phyloP scores from a whole-genome alignment of 495 filamentous ascomycete species.

The Hyaloscypha variabilis region DNA sequence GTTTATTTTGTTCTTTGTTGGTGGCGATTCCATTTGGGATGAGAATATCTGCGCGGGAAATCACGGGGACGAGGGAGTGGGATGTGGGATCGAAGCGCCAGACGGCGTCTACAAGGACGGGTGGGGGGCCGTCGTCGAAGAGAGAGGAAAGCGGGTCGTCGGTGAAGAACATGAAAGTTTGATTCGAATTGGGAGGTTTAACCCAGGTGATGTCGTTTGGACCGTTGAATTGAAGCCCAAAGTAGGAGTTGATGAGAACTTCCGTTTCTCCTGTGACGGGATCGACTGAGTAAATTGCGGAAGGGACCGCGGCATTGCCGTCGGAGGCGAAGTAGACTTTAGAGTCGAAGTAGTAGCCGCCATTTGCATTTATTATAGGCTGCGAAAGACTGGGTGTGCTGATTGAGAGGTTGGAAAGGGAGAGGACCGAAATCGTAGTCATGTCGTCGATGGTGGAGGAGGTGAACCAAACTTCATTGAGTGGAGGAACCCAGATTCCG shows the following conservation, averaged over 20 bases:
- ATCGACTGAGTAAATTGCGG: not conserved
- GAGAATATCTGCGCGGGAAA: not conserved
- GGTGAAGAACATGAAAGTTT: constrained; percentile 6
- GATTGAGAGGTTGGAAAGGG: not conserved
- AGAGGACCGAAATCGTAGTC: not conserved
- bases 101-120: constrained; percentile 1
- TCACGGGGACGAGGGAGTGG: not conserved
- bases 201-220: constrained; percentile 1
- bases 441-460: not conserved
- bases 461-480: constrained; percentile 3
- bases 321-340: not conserved
- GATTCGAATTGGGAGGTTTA: not conserved
- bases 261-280: not conserved
- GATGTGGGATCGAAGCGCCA: not conserved
- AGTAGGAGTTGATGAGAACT: not conserved
- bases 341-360: not conserved
- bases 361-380: not conserved
- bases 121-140: not conserved
- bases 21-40: constrained; percentile 1
- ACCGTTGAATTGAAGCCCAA: not conserved
- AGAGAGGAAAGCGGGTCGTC: not conserved
- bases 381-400: not conserved
- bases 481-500: not conserved
- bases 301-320: not conserved
- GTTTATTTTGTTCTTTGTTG: not conserved